Evolutionary conservation across 352 stramenopile species (phyloP), one percentile per base, ranked within the genome.

Genomic region (Globisporangium carolinianum): DNA sequence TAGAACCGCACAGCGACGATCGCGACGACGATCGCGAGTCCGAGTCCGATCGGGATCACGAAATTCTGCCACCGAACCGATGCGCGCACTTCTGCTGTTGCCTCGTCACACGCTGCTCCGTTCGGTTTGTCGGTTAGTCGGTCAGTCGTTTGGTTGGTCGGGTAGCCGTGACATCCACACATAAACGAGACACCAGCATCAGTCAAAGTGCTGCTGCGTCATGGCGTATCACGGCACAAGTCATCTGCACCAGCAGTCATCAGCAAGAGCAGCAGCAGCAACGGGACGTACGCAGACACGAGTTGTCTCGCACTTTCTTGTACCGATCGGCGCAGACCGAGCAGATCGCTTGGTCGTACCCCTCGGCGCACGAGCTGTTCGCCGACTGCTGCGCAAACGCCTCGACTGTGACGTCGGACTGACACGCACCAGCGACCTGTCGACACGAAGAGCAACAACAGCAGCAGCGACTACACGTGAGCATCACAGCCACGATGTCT

Each of bases 41-140:
- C 24, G 6, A 91, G 51, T n/a, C 83, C 17, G 4, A 81, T 67
- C 4, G 81, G 81, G 15, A 89, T 83, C 6, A 91, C 72, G 57
- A 91, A 91, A 47, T 87, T 89, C 36, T 87, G 79, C 79, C 76
- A 89, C 41, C 65, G 67, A 51, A 89, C 65, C 8, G 76, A 79
- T 11, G 70, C 57, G 14, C 76, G 72, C 17, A 80, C 67, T 60
- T 84, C 15, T 3, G 70, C 67, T 41, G 76, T 89, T 9, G 65
- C 81, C 32, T 77, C 32, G n/a, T 74, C 53, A 38, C 81, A 91
- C 8, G 74, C 76, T 89, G 17, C 5, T 39, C n/a, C 5, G 15
- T 11, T 1, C 11, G n/a, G 42, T 47, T 2, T 0, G 38, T 42
- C 7, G 11, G 42, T 1, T 15, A 5, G 1, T 15, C 7, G 12